Conservation (phyloP, 2,329 filamentous ascomycete genomes). For the Colletotrichum euphorbiae region DNA sequence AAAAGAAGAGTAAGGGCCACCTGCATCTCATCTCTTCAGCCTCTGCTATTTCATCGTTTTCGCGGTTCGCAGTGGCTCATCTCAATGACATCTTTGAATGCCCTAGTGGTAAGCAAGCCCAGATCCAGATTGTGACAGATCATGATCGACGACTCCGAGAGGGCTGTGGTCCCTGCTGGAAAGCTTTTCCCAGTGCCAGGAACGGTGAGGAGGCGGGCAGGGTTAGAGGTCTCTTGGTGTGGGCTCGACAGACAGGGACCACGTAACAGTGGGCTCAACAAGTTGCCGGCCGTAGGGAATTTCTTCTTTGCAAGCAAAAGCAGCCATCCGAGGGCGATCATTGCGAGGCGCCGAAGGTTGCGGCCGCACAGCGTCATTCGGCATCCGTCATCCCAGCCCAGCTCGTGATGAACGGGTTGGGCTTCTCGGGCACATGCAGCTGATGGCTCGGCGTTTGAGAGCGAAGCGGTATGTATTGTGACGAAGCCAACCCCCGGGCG, state of each 20-base stretch:
- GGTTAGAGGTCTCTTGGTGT: conserved; percentile 19
- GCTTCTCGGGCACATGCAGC: conserved; percentile 19
- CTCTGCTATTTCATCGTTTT: neutral
- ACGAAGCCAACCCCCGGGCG: conserved; percentile 29
- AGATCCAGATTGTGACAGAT: conserved; percentile 42
- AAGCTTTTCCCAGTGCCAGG: conserved; percentile 24
- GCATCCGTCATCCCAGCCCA: conserved; percentile 4
- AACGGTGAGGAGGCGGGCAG: conserved; percentile 19
- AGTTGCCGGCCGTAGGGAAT: conserved; percentile 34
- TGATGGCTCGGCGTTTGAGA: conserved; percentile 9
- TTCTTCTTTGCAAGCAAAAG: conserved; percentile 29
- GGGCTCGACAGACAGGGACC: conserved; percentile 28
- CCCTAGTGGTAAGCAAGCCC: neutral
- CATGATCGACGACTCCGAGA: conserved; percentile 37
- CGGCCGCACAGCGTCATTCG: conserved; percentile 24
- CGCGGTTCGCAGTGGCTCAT: conserved; percentile 6
- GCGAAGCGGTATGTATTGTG: conserved; percentile 22
- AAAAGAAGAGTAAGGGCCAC: neutral
- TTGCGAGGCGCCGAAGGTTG: conserved; percentile 20
- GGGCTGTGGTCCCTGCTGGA: conserved; percentile 15
- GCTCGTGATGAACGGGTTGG: neutral
- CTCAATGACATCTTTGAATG: conserved; percentile 14
- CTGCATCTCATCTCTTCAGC: neutral
- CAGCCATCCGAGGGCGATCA: conserved; percentile 1
- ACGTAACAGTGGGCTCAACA: conserved; percentile 26